Evolutionary conservation across 176 grass and related monocot genomes (phyloP).

Genomic region (Thinopyrum elongatum): DNA sequence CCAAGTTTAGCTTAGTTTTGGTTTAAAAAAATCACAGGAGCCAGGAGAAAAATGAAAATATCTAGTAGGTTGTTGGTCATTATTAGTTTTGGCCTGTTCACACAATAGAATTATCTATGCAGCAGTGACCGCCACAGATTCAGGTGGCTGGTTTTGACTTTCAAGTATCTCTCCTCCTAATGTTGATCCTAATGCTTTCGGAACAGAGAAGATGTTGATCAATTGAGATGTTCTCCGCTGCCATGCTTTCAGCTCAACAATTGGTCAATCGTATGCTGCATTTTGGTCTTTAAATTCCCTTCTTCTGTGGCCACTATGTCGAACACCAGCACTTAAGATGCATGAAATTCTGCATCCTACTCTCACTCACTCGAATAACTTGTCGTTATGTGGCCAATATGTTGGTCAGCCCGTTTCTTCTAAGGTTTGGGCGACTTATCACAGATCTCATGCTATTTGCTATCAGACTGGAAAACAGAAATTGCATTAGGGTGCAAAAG

Average conservation of each 20-base stretch:
- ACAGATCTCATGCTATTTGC: not conserved
- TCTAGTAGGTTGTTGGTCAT: not conserved
- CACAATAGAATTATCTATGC: not conserved
- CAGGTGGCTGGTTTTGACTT: not conserved
- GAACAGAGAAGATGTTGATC: not conserved
- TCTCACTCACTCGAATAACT: not conserved
- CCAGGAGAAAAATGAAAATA: not conserved
- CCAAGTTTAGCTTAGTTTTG: not conserved
- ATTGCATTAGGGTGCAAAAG: not conserved
- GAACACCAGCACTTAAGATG: not conserved
- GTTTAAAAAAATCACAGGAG: no score
- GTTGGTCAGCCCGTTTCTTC: not conserved
- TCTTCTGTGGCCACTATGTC: not conserved
- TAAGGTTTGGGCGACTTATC: not conserved
- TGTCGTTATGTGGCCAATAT: not conserved
- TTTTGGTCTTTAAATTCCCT: not conserved
- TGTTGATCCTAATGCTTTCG: not conserved
- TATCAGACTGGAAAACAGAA: not conserved
- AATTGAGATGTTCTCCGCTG: not conserved
- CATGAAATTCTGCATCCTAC: not conserved
- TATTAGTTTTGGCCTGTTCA: not conserved
- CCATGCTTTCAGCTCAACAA: not conserved
- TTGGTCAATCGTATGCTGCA: not conserved
- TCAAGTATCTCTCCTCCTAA: not conserved
- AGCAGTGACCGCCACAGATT: not conserved